Base-by-base conservation (phyloP, 805 yeast species). In the Candida bentonensis region DNA sequence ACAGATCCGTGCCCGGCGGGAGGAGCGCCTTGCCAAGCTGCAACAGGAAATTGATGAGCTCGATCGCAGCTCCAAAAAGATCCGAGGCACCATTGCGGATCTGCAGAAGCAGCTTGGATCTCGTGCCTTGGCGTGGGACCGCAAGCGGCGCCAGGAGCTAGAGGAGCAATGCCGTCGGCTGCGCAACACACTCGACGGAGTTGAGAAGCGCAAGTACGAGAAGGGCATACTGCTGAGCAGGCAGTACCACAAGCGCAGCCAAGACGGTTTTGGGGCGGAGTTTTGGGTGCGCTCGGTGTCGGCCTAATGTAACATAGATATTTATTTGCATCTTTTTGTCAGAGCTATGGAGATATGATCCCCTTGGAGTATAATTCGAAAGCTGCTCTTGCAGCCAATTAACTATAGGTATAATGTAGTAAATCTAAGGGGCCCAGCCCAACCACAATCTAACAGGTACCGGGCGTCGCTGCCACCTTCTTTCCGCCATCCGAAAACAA, bases 141-240 rank as follows among this genome's bases (percentile, higher is more conserved):
- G 48, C 22, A 30, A 30, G 17, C 41, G 42, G 21, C 26, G 15
- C 21, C 23, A 42, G 15, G 36, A 33, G 17, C 27, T 21, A 11
- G 27, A 33, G 26, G 25, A 17, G 21, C 9, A 15, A 7, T 39
- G 21, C 25, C 21, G 30, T 9, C 27, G 39, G 13, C 40, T 45
- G 5, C 30, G 30, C 5, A 23, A 30, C 20, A 42, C 49, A 23
- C 42, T 47, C 9, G 43, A 48, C 11, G 41, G 23, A 3, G 42
- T 45, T n/a, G 53, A 50, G 21, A 49, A 49, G 42, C 20, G 42
- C 27, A 42, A 30, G 41, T 47, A 50, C 23, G 52, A 50, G 28
- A 42, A 45, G 28, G 53, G 53, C 1, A 33, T 50, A 13, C 27
- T 42, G 22, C 46, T 50, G 22, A 49, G 36, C 20, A 30, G 36